These are phyloP conservation scores for Aspergillus sp. DNA, from an alignment of 2,329 filamentous ascomycete species.

Conservation along the genomic window DNA sequence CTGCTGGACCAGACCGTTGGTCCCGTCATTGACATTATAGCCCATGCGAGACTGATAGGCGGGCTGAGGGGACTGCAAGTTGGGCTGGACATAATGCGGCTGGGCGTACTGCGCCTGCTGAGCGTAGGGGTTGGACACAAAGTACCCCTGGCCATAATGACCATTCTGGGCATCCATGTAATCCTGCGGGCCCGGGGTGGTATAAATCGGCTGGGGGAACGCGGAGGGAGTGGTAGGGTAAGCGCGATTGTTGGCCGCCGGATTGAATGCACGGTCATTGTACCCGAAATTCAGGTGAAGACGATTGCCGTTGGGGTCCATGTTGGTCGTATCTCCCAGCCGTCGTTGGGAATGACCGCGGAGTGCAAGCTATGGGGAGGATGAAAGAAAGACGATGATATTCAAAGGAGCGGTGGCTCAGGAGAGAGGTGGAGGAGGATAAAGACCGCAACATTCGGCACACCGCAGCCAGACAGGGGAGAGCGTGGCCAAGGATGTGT, in stretches of 20 bases:
- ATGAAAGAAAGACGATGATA: conserved; percentile 10
- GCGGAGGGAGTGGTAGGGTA: conserved; percentile 90
- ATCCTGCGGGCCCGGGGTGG: conserved; percentile 50
- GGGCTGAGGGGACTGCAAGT: conserved; percentile 48
- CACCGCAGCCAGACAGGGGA: conserved; percentile 3
- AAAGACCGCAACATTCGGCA: not conserved
- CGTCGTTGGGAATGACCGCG: conserved; percentile 10
- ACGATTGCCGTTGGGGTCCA: conserved; percentile 47
- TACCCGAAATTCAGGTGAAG: conserved; percentile 41
- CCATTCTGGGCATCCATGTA: conserved; percentile 46
- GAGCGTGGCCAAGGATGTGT: conserved; percentile 7
- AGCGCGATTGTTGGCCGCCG: conserved; percentile 50
- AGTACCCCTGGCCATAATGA: conserved; percentile 45
- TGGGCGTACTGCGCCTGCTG: conserved; percentile 43
- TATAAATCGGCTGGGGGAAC: conserved; percentile 82
- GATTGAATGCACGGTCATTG: conserved; percentile 55
- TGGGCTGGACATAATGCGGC: conserved; percentile 44
- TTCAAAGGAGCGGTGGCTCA: conserved; percentile 22
- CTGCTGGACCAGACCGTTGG: conserved; percentile 85
- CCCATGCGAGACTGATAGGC: conserved; percentile 44
- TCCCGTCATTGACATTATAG: conserved; percentile 63
- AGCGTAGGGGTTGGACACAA: conserved; percentile 51
- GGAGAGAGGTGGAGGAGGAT: conserved; percentile 2
- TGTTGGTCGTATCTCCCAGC: conserved; percentile 43
- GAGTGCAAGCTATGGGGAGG: too few species aligned